These are phyloP conservation scores for Gamsiella multidivaricata DNA, from an alignment of 192 early-diverging fungal species.

Conservation along the genomic window DNA sequence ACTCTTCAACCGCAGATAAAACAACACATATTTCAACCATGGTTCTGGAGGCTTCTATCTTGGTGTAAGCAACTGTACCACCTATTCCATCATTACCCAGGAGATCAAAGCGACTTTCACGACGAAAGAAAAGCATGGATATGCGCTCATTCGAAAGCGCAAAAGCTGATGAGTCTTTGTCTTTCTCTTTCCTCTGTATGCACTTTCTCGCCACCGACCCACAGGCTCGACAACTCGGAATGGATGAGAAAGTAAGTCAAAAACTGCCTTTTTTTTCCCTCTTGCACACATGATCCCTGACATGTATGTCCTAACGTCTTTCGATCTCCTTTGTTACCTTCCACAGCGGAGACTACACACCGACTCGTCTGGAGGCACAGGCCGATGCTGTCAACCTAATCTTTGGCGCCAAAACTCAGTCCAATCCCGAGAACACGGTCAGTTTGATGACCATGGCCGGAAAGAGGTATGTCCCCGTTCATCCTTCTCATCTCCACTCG, in stretches of 20 bases:
- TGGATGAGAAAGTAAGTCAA: constrained; percentile 82
- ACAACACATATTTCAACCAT: constrained; percentile 58
- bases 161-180: neutral
- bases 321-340: neutral
- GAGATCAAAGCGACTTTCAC: neutral
- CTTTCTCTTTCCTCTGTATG: neutral
- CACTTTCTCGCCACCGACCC: neutral
- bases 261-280: neutral
- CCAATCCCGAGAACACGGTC: constrained; percentile 96
- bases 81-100: neutral
- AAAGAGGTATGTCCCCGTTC: constrained; percentile 66
- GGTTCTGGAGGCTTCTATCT: constrained; percentile 93
- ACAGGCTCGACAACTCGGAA: constrained; percentile 94
- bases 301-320: neutral
- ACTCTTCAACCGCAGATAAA: neutral
- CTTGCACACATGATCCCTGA: neutral
- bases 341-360: constrained; percentile 94
- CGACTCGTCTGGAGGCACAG: constrained; percentile 93
- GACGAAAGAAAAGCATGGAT: neutral
- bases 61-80: constrained; percentile 70
- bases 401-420: constrained; percentile 89
- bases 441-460: constrained; percentile 96
- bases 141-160: neutral
- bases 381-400: constrained; percentile 92
- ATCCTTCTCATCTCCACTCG: neutral